Evolutionary conservation across 495 filamentous ascomycete species (phyloP).

Genomic region (Pseudomonodictys pantanalensis): DNA sequence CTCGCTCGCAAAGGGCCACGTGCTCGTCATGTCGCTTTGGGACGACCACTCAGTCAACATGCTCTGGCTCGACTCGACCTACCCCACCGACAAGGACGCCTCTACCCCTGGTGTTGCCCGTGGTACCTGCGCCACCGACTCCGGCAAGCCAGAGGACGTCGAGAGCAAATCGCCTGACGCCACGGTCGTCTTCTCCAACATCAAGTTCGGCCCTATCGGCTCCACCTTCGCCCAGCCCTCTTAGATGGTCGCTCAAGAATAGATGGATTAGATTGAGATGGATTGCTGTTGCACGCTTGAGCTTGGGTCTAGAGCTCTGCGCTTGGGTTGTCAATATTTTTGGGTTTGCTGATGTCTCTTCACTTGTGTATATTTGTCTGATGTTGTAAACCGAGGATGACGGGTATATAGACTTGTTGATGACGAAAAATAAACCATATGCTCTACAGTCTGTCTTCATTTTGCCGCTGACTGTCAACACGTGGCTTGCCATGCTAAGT

Average conservation of each 20-base stretch:
- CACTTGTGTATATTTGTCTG: conserved; percentile 5
- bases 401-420: no score
- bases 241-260: neutral
- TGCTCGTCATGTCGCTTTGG: conserved; percentile 76
- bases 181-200: conserved; percentile 65
- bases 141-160: conserved; percentile 59
- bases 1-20: conserved; percentile 60
- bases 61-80: conserved; percentile 63
- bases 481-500: no score
- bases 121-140: conserved; percentile 62
- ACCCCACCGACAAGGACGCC: conserved; percentile 41
- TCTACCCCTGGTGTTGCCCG: conserved; percentile 63
- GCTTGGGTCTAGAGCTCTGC: conserved; percentile 1
- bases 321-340: neutral
- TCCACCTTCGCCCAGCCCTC: conserved; percentile 24
- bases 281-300: neutral
- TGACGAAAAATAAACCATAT: no score
- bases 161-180: conserved; percentile 55
- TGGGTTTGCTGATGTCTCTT: neutral
- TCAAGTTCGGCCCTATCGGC: conserved; percentile 61
- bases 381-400: no score
- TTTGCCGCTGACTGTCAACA: no score
- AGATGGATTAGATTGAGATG: neutral
- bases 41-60: conserved; percentile 75
- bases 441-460: no score